These are phyloP conservation scores for Aspergillus campestris DNA, from an alignment of 495 filamentous ascomycete species.

Conservation along the genomic window DNA sequence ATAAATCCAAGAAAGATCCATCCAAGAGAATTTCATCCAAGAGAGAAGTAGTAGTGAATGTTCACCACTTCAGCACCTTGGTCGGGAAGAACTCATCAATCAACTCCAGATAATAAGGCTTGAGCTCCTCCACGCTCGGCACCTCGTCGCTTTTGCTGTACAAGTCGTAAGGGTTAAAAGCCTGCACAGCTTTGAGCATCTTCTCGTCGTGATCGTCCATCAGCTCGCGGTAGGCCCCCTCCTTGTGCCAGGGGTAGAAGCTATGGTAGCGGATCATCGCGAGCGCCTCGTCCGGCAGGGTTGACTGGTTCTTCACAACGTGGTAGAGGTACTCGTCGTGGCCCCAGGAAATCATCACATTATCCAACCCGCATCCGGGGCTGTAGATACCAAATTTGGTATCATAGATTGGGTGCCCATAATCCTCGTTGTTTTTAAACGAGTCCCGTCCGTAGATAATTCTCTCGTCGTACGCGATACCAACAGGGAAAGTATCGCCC, in stretches of 20 bases:
- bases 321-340: constrained; percentile 91
- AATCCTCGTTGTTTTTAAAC: constrained; percentile 66
- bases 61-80: constrained; percentile 66
- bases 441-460: constrained; percentile 70
- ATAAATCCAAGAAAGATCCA: too few species aligned
- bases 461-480: constrained; percentile 64
- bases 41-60: too few species aligned
- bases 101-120: constrained; percentile 75
- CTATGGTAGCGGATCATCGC: constrained; percentile 88
- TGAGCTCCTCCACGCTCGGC: constrained; percentile 63
- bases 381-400: constrained; percentile 71
- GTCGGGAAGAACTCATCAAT: constrained; percentile 81
- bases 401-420: constrained; percentile 54
- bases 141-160: constrained; percentile 87
- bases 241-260: constrained; percentile 85
- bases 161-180: constrained; percentile 85
- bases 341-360: constrained; percentile 84
- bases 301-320: constrained; percentile 69
- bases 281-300: constrained; percentile 67
- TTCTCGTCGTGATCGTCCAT: constrained; percentile 74
- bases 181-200: constrained; percentile 71
- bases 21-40: too few species aligned
- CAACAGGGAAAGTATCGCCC: constrained; percentile 88
- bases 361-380: constrained; percentile 67
- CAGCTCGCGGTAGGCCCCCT: constrained; percentile 66